These are phyloP conservation scores for Trichoderma lentiforme DNA, from an alignment of 2,329 filamentous ascomycete species.

Conservation along the genomic window DNA sequence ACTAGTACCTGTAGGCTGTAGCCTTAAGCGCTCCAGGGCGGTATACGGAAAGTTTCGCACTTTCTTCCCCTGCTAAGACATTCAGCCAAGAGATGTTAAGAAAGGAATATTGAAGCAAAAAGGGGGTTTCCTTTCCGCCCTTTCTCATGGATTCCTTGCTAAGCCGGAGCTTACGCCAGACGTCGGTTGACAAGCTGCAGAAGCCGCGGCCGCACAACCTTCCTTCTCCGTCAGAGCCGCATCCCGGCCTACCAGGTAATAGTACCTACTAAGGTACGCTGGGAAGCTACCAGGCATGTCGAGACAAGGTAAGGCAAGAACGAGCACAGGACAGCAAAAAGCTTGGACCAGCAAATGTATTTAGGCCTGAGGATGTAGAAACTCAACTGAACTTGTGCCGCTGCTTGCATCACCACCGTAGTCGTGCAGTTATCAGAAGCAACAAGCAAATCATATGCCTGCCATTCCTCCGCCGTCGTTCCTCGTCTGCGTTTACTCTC, in stretches of 20 bases:
- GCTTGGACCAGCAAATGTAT: background rate
- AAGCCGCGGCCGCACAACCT: background rate
- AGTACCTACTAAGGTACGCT: too few relatives aligned
- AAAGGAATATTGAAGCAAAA: background rate
- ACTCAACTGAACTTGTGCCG: background rate
- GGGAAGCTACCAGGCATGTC: background rate
- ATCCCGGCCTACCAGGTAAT: background rate
- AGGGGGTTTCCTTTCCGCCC: background rate
- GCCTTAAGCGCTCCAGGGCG: too few relatives aligned
- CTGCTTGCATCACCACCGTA: background rate
- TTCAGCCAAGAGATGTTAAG: background rate
- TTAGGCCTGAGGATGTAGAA: background rate
- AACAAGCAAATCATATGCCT: background rate
- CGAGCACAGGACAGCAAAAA: background rate
- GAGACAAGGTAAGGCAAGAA: background rate
- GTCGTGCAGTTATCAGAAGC: background rate
- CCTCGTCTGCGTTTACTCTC: background rate
- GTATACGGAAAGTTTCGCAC: too few relatives aligned
- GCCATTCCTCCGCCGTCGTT: background rate
- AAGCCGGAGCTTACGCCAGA: background rate
- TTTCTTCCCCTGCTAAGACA: background rate
- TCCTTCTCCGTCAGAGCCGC: background rate
- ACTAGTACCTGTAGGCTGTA: too few relatives aligned
- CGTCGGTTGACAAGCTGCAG: background rate
- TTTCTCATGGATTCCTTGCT: background rate